Base-by-base conservation (phyloP, 495 filamentous ascomycete genomes). In the Trichoderma asperelloides region DNA sequence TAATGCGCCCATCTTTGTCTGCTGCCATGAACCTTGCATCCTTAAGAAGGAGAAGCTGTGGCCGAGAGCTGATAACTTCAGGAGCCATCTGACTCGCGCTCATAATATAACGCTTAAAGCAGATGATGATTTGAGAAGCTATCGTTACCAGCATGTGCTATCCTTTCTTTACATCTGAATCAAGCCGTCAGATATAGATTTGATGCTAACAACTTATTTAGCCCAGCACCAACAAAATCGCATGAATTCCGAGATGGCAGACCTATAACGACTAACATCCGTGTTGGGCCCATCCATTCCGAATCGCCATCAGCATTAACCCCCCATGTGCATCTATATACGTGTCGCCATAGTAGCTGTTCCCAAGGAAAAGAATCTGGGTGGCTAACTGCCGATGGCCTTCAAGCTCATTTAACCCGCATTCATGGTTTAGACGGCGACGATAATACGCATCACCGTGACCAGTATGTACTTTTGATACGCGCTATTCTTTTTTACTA, bases 41-140 rank as follows among this genome's bases (percentile, higher is more conserved):
- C 86, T 83, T 25, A 87, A 85, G 65, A 78, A 82, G 21, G 40
- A 28, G 12, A 97, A 97, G 77, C 79, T 83, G 55, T 97, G 94
- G 91, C 93, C 91, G 12, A 86, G 95, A 9, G 75, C 89, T 64
- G 95, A 98, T 75, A 98, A 98, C 70, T 98, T 97, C 76, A 88
- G 87, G 72, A 88, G 90, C 66, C 95, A 98, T 71, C 81, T 96
- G 57, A 83, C 82, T 67, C 86, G 90, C n/a, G 88, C 95, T 73
- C 94, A 98, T 76, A 47, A 41, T 1, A 73, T 74, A 0, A 33
- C 67, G 0, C 9, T 47, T 12, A 41, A 69, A 30, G 37, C 75
- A 25, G 80, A 84, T 4, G 78, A 83, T 40, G 79, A 88, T 60
- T 25, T 60, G 0, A 30, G 27, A 18, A 9, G 13, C 0, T 60